Conservation (phyloP, 78 protist species). For the Planoprotostelium fungivorum region DNA sequence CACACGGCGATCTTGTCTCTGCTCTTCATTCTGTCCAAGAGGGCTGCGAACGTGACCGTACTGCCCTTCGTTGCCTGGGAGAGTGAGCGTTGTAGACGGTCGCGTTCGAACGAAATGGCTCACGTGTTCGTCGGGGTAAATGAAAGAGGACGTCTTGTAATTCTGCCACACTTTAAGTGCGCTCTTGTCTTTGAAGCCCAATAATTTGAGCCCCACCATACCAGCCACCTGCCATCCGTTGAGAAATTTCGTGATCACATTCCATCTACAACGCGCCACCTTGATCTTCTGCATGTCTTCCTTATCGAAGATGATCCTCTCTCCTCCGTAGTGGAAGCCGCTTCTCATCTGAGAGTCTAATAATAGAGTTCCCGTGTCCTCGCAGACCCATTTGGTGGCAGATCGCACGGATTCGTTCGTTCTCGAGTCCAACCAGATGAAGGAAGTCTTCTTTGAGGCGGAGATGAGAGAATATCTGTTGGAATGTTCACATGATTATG, state of each 20-base stretch:
- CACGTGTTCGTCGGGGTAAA: constrained; percentile 58
- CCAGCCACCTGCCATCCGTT: neutral
- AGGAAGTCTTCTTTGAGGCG: constrained; percentile 13
- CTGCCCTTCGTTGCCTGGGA: constrained; percentile 19
- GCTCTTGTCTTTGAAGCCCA: constrained; percentile 60
- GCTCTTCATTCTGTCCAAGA: constrained; percentile 29
- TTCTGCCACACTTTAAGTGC: constrained; percentile 23
- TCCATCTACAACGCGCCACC: neutral
- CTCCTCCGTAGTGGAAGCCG: constrained; percentile 59
- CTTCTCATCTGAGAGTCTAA: constrained; percentile 42
- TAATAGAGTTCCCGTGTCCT: constrained; percentile 21
- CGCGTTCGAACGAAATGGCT: neutral
- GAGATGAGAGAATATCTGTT: constrained; percentile 15
- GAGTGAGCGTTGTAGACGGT: neutral
- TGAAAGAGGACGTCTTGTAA: constrained; percentile 23
- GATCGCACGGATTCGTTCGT: constrained; percentile 33
- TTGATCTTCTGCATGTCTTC: constrained; percentile 40
- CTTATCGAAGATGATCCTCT: constrained; percentile 43
- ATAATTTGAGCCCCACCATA: constrained; percentile 17
- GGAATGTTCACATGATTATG: neutral
- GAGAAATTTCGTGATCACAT: neutral
- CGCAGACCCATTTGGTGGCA: constrained; percentile 45
- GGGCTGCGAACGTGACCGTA: constrained; percentile 29
- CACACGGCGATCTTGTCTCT: constrained; percentile 40
- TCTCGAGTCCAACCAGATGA: constrained; percentile 28